A percentile compares a stretch with the other conserved stretches of the same genome.
These are phyloP conservation scores for Botrytis fabae DNA, from an alignment of 2,329 filamentous ascomycete genomes.

Conservation along the genomic window DNA sequence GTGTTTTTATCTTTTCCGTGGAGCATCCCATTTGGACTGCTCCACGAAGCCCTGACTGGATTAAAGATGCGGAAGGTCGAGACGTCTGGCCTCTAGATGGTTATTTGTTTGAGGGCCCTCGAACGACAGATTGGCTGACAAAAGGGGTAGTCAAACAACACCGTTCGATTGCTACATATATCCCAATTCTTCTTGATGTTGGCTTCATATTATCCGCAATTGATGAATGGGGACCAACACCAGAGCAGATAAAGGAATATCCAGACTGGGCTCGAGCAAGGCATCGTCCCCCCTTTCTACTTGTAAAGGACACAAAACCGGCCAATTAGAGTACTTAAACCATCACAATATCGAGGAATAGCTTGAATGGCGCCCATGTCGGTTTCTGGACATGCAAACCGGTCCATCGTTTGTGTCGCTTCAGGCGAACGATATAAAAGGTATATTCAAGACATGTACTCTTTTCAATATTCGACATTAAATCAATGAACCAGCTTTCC, in stretches of 20 bases:
- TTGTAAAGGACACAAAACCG: neutral
- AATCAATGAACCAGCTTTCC: neutral
- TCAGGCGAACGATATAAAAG: neutral
- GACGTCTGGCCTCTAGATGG: slow-evolving; percentile 46
- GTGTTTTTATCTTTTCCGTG: slow-evolving; percentile 69
- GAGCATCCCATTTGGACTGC: slow-evolving; percentile 52
- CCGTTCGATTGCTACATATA: slow-evolving; percentile 43
- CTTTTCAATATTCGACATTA: neutral
- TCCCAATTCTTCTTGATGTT: slow-evolving; percentile 27
- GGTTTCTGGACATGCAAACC: neutral
- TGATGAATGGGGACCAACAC: slow-evolving; percentile 30
- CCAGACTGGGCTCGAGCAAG: slow-evolving; percentile 37
- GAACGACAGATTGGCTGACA: slow-evolving; percentile 47
- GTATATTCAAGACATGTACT: accelerated
- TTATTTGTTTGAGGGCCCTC: slow-evolving; percentile 47
- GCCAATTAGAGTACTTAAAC: neutral
- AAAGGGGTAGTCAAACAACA: slow-evolving; percentile 49
- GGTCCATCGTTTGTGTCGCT: neutral
- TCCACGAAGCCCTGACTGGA: slow-evolving; percentile 41
- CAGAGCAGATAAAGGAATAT: slow-evolving; percentile 34
- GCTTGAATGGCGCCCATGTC: neutral
- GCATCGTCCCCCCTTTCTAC: neutral
- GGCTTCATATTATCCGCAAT: slow-evolving; percentile 29
- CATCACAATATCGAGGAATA: neutral
- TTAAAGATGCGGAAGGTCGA: slow-evolving; percentile 39